Conservation (phyloP, 2,329 filamentous ascomycete species). For the Clonostachys chloroleuca region DNA sequence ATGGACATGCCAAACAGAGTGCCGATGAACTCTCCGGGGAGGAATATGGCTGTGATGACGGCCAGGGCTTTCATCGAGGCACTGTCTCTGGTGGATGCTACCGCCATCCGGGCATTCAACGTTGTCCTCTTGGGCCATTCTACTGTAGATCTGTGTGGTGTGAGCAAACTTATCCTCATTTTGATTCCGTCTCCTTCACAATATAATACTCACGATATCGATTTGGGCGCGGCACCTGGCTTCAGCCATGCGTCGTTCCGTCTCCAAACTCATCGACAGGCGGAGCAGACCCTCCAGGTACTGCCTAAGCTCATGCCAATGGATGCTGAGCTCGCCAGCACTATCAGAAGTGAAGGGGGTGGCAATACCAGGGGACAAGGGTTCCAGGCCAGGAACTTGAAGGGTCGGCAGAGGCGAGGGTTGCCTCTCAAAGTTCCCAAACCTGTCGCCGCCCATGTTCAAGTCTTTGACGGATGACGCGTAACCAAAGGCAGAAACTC, state of each 20-base stretch:
- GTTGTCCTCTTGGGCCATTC: slow-evolving; percentile 44
- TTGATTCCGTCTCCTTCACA: neutral
- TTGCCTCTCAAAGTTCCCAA: slow-evolving; percentile 11
- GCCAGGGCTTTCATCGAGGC: slow-evolving; percentile 43
- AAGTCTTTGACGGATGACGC: slow-evolving; percentile 4
- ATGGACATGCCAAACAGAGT: slow-evolving; percentile 41
- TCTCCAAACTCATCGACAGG: slow-evolving; percentile 37
- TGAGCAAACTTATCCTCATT: slow-evolving; percentile 1
- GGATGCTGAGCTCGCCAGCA: slow-evolving; percentile 21
- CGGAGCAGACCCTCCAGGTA: slow-evolving; percentile 37
- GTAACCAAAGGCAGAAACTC: slow-evolving; percentile 11
- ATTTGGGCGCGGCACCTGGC: slow-evolving; percentile 39
- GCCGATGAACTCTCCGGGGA: slow-evolving; percentile 39
- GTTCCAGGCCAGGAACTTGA: neutral
- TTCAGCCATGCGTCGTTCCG: slow-evolving; percentile 39
- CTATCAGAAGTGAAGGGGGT: neutral
- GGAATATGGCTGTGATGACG: slow-evolving; percentile 41
- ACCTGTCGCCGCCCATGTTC: slow-evolving; percentile 14
- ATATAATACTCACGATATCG: slow-evolving; percentile 29
- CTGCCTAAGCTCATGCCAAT: slow-evolving; percentile 42
- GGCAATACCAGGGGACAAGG: neutral
- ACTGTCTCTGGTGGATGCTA: slow-evolving; percentile 32
- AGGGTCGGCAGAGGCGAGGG: slow-evolving; percentile 13
- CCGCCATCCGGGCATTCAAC: slow-evolving; percentile 33
- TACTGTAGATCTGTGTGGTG: slow-evolving; percentile 33